Evolutionary conservation across 2,329 filamentous ascomycete species (phyloP), one percentile per base, ranked within the genome.

Genomic region (Aspergillus fischeri): DNA sequence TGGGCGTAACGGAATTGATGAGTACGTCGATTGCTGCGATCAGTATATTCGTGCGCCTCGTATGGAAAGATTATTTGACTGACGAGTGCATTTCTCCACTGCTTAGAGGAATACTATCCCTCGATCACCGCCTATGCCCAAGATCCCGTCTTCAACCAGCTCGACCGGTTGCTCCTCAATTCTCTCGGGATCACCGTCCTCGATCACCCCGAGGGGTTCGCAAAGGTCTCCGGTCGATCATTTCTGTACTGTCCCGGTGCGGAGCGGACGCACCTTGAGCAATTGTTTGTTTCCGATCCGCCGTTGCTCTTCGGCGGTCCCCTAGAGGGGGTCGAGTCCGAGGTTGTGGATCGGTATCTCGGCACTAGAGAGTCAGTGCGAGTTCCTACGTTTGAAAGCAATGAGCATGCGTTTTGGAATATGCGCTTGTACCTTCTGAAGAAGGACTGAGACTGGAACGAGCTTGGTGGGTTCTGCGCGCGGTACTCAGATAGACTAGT

Each of bases 231-330:
- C 17, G 50, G 66, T 0, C 64, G 72, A 0, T 81, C 83, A 0
- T 67, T 90, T 1, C 75, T 88, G 2, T 90, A 83, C 61, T 86
- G 83, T 1, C 78, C 89, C 0, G 86, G 89, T 52, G 77, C 75
- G 1, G 76, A 78, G 56, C 86, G 57, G 74, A 24, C 76, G 73
- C 41, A 78, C 82, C 44, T 89, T 51, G 74, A 80, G 24, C 68
- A 76, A 5, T 77, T 84, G 0, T 71, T 90, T 1, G 64, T 73
- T 1, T 66, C 70, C 0, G 61, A 71, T 0, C 86, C 86, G 0
- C 78, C 74, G 0, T 64, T 87, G 2, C 83, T 86, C 11, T 77
- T 89, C 14, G 86, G 86, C 0, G 86, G 70, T 0, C 73, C 74
- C 4, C 59, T 77, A 52, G 72, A 77, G 52, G 64, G 68, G 49